phyloP scores from a whole-genome alignment of 139 green algal genomes.

The Chlamydomonas asymmetrica region DNA sequence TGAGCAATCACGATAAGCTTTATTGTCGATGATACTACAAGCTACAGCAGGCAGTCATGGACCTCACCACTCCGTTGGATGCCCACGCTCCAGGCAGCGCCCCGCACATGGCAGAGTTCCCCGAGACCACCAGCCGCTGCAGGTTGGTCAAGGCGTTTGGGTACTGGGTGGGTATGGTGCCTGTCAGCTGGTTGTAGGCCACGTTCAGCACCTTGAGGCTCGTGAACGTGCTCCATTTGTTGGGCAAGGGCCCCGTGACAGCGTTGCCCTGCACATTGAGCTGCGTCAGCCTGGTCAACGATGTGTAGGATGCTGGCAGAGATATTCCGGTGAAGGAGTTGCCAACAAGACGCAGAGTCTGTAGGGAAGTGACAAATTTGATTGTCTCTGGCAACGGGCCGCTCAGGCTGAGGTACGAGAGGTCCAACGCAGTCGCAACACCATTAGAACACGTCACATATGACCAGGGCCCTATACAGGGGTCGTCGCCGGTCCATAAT shows the following conservation, averaged over 20 bases:
- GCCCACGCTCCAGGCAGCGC: too few species aligned
- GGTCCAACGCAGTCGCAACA: background rate
- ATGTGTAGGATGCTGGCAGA: background rate
- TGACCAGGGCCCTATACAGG: too few species aligned
- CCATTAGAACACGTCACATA: background rate
- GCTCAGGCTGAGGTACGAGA: background rate
- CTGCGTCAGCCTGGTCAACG: background rate
- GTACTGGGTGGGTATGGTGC: background rate
- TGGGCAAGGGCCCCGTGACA: slow-evolving; percentile 15
- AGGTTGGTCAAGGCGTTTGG: background rate
- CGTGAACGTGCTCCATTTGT: background rate
- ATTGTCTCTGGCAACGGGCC: background rate
- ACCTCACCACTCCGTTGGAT: too few species aligned
- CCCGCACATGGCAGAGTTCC: too few species aligned
- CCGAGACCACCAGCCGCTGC: too few species aligned
- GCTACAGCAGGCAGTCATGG: too few species aligned
- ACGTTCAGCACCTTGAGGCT: background rate
- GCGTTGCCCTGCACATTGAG: slow-evolving; percentile 15
- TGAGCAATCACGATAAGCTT: too few species aligned
- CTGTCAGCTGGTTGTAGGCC: too few species aligned
- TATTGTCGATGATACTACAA: too few species aligned
- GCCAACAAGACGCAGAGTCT: background rate
- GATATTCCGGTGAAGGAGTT: background rate
- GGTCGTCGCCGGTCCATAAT: too few species aligned
- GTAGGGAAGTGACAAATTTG: background rate